These are phyloP conservation scores for Capsicum rhomboideum DNA, from an alignment of 257 asterid species.

Conservation along the genomic window DNA sequence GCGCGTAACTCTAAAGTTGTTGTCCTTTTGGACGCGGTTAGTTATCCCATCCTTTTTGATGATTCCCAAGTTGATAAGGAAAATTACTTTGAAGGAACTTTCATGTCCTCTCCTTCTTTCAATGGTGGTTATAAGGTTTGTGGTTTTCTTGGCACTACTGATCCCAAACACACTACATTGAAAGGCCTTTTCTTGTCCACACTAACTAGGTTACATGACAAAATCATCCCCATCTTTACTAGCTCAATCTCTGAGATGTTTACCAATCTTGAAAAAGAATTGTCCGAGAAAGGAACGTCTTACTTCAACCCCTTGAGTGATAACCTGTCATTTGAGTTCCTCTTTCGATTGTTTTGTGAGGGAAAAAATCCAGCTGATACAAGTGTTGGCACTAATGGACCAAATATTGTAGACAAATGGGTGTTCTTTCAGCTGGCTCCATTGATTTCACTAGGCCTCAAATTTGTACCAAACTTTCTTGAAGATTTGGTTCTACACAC, in stretches of 20 bases:
- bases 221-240: conserved; percentile 34
- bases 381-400: conserved; percentile 28
- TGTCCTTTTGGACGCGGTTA: conserved; percentile 53
- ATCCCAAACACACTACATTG: conserved; percentile 34
- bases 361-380: conserved; percentile 23
- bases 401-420: conserved; percentile 41
- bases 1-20: conserved; percentile 26
- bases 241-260: conserved; percentile 26
- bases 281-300: conserved; percentile 27
- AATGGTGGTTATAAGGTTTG: conserved; percentile 64
- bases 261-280: conserved; percentile 40
- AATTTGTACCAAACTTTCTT: conserved; percentile 36
- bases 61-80: conserved; percentile 51
- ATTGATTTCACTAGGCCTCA: conserved; percentile 31
- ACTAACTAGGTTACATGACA: conserved; percentile 23
- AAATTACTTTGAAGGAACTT: conserved; percentile 66
- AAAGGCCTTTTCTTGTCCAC: conserved; percentile 34
- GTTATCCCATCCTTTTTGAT: conserved; percentile 64
- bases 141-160: conserved; percentile 50
- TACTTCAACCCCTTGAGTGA: conserved; percentile 43
- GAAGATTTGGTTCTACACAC: conserved; percentile 53
- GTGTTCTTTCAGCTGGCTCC: conserved; percentile 55
- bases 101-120: conserved; percentile 47
- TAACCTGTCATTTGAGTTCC: conserved; percentile 42
- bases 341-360: conserved; percentile 41